Evolutionary conservation across 257 asterid species (phyloP).

Genomic region (Petrea volubilis): DNA sequence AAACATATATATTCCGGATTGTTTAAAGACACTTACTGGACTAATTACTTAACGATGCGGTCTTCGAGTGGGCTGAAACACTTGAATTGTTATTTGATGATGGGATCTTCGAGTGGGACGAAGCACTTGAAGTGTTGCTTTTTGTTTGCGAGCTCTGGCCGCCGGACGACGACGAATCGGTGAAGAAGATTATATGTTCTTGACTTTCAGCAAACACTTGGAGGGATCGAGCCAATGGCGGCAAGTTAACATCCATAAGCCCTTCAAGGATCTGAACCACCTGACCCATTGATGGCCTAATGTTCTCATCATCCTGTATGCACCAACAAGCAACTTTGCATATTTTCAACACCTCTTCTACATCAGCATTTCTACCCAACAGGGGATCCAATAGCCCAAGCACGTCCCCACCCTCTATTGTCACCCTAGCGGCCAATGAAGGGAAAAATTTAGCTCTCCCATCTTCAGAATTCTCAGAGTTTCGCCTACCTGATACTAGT

Average conservation of each 20-base stretch:
- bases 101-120: conserved; percentile 30
- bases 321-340: conserved; percentile 42
- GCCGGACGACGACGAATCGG: conserved; percentile 62
- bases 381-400: conserved; percentile 39
- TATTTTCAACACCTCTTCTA: conserved; percentile 43
- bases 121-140: conserved; percentile 41
- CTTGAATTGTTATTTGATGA: neutral
- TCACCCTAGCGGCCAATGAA: conserved; percentile 24
- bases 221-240: conserved; percentile 50
- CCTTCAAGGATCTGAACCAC: conserved; percentile 54
- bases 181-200: conserved; percentile 63
- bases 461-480: conserved; percentile 35
- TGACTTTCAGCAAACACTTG: conserved; percentile 43
- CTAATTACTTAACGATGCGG: no score
- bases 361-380: conserved; percentile 23
- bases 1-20: no score
- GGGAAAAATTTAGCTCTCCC: conserved; percentile 38
- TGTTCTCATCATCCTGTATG: no score
- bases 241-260: conserved; percentile 38
- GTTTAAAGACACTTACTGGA: no score
- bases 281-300: conserved; percentile 52
- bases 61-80: no score
- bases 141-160: conserved; percentile 44
- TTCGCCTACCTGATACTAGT: conserved; percentile 47
- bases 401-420: conserved; percentile 35